A percentile compares a stretch with the other conserved stretches of the same genome.
These are phyloP conservation scores for Psilocybe sp. DNA, from an alignment of 768 basidiomycete species.

Conservation along the genomic window DNA sequence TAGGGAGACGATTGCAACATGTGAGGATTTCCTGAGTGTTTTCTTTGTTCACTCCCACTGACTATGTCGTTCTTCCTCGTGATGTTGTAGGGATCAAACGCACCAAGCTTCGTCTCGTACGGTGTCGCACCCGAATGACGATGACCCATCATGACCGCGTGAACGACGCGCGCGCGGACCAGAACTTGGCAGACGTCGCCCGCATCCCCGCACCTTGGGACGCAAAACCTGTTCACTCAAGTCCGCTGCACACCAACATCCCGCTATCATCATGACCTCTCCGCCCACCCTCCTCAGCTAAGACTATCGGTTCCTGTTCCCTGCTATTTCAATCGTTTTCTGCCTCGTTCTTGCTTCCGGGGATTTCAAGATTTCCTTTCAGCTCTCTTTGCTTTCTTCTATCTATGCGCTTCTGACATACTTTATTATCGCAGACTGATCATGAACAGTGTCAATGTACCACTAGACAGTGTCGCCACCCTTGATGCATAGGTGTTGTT, in stretches of 20 bases:
- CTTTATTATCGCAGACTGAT: no score
- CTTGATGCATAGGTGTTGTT: no score
- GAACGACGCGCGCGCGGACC: constrained; percentile 73
- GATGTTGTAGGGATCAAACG: constrained; percentile 70
- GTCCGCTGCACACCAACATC: constrained; percentile 11
- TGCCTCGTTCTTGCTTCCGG: no score
- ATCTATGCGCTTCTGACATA: no score
- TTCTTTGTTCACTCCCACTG: neutral
- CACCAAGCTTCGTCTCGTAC: constrained; percentile 78
- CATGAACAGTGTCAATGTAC: no score
- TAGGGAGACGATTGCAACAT: constrained; percentile 71
- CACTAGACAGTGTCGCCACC: no score
- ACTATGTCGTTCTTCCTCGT: constrained; percentile 1
- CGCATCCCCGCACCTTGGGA: constrained; percentile 75
- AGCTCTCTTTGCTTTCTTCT: no score
- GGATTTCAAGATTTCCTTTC: no score
- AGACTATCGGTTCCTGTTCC: no score
- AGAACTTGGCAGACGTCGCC: constrained; percentile 74
- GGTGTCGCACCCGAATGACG: constrained; percentile 72
- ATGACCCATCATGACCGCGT: constrained; percentile 75
- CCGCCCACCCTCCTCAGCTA: neutral
- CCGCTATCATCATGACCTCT: constrained; percentile 12
- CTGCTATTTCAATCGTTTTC: no score
- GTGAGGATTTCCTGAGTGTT: constrained; percentile 37
- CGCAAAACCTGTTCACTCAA: constrained; percentile 35